phyloP scores from a whole-genome alignment of 2,329 filamentous ascomycete genomes.

The Ustulina deusta region DNA sequence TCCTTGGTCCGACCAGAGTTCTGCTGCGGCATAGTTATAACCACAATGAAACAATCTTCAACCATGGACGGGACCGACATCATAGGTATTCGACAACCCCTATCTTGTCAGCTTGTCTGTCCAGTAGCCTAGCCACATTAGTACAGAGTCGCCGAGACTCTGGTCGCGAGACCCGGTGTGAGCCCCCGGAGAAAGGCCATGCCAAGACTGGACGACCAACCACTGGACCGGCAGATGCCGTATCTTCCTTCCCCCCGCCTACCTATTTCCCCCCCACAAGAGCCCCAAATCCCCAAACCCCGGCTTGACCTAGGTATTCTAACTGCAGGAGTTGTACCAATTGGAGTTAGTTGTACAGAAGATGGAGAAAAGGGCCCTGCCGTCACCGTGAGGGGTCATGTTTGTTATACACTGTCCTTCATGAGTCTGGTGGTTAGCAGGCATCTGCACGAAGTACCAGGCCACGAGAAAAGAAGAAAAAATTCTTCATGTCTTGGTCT shows the following conservation, averaged over 20 bases:
- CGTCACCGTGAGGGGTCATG: no score
- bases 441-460: no score
- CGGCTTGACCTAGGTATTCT: slow-evolving; percentile 7
- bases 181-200: background rate
- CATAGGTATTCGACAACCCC: slow-evolving; percentile 10
- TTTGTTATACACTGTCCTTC: no score
- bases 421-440: no score
- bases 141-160: slow-evolving; percentile 28
- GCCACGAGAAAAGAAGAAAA: no score
- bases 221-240: slow-evolving; percentile 17
- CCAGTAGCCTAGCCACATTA: background rate
- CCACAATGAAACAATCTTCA: background rate
- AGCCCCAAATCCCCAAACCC: slow-evolving; percentile 1
- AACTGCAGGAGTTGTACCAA: slow-evolving; percentile 4
- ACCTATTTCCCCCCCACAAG: slow-evolving; percentile 2
- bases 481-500: no score
- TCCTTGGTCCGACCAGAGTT: no score
- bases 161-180: slow-evolving; percentile 17
- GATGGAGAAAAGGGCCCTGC: no score
- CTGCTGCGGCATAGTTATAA: no score
- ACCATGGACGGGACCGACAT: background rate
- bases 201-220: slow-evolving; percentile 12
- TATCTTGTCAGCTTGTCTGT: background rate
- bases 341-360: no score
- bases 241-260: background rate